Evolutionary conservation across 805 yeast species (phyloP), one percentile per base, ranked within the genome.

Genomic region (Kazachstania martiniae): DNA sequence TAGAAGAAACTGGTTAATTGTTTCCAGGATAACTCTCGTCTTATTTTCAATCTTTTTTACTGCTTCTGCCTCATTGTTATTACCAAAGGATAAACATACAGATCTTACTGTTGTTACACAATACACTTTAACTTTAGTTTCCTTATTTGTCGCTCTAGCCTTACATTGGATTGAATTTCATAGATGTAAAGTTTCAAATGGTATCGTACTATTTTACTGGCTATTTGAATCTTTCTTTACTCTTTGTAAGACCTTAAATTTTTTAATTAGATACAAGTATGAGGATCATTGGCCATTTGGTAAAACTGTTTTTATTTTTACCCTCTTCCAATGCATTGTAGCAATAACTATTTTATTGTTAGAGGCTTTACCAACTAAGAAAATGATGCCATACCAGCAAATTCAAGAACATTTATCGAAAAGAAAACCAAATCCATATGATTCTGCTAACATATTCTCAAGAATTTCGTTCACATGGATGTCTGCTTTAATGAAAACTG

Each of bases 391-490:
- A 9, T 68, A 62, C 34, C 72, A 68, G 32, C 72, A 68, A 32
- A 38, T 59, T 5, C 51, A 44, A 27, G 51, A 55, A 28, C 54
- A 48, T 19, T 36, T 40, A 13, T 39, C 52, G 3, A 41, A 47
- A 27, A 50, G 51, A 32, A 56, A 56, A 34, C 46, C 43, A 12
- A 55, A 46, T 37, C 69, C 68, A 14, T 57, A 54, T 25, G 65
- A 62, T 40, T 46, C 52, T 13, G 68, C 70, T 2, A 77, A 87
- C 51, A 61, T 86, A 12, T 72, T 89, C 41, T 78, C 94, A 3
- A 64, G 71, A 32, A 62, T 89, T 32, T 77, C 94, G 0, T 89
- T 91, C 54, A 61, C 76, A 18, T 91, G 98, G 97, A 84, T 91
- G 94, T 75, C 85, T 14, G 74, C 70, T 1, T 61, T 91, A 47